These are phyloP conservation scores for Candida endomychidarum DNA, from an alignment of 805 yeast genomes.

Conservation along the genomic window DNA sequence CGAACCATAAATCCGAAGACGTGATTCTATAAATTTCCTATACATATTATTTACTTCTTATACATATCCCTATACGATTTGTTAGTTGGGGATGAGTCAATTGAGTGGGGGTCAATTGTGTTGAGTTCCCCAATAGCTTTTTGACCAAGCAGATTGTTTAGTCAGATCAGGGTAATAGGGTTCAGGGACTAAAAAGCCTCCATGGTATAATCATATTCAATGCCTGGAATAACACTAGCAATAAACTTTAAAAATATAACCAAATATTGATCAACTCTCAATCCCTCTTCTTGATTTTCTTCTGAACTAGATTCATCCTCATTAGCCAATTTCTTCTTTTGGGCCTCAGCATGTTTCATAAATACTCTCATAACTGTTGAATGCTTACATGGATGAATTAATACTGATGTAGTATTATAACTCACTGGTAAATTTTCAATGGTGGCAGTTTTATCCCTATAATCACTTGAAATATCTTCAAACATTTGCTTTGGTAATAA, in stretches of 20 bases:
- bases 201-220: constrained; percentile 98
- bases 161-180: no score
- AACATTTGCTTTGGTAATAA: constrained; percentile 87
- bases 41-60: background rate
- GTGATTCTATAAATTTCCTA: constrained; percentile 7
- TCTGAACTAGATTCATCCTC: constrained; percentile 21
- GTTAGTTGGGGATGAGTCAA: no score
- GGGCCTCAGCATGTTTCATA: constrained; percentile 66
- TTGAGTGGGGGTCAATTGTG: no score
- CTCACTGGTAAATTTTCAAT: constrained; percentile 90
- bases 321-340: constrained; percentile 15
- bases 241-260: constrained; percentile 89
- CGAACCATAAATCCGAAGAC: no score
- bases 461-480: constrained; percentile 89
- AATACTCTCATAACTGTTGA: constrained; percentile 91
- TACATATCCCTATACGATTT: no score
- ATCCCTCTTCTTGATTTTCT: constrained; percentile 29
- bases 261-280: constrained; percentile 89
- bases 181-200: constrained; percentile 63
- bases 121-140: no score
- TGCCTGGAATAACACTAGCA: constrained; percentile 96
- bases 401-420: constrained; percentile 71
- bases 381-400: constrained; percentile 96
- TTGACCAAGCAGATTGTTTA: no score
- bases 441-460: constrained; percentile 93